Base-by-base conservation (phyloP, 2,329 filamentous ascomycete species). In the Botrytis squamosa region DNA sequence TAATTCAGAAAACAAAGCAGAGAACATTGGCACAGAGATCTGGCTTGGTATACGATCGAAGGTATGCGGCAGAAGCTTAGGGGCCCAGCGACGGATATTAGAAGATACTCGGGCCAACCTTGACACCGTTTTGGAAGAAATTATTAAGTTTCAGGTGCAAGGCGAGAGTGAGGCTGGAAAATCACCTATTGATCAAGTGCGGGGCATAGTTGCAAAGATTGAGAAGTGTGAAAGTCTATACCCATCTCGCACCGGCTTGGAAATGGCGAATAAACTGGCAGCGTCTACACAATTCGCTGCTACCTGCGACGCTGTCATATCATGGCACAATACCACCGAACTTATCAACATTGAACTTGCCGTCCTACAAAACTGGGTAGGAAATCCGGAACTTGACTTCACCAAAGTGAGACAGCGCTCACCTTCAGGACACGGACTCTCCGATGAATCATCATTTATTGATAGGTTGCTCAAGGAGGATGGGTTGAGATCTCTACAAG, bases 261-360 rank as follows among this genome's bases (percentile, higher is more conserved):
- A 92, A 75, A 83, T 86, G 4, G 92, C 92, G 36, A 92, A 98
- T 81, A 92, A 93, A 38, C 85, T 91, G 59, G 93, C 93, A 70
- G 90, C 89, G 42, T 97, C 94, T 1, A 86, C 89, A 44, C 88
- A 91, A 44, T 99, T 95, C 83, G 87, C 88, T 75, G 91, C 95
- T 75, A 94, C 94, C 42, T 96, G 92, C 80, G 93, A 97, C 81
- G 92, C 95, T 67, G 92, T 99, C 77, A 90, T 97, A 75, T 91
- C 95, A 4, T 99, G 96, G 96, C 92, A 97, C 85, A 99, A 98
- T 83, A 98, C 95, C 70, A 98, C 95, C 46, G 91, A 95, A 81
- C 90, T 97, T 80, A 98, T 99, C 86, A 97, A 97, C 82, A 97
- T 93, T 3, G 93, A 99, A 82, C 88, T 99, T 74, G 90, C 91